These are phyloP conservation scores for Cydonia oblonga DNA, from an alignment of 331 rosid genomes.

Conservation along the genomic window DNA sequence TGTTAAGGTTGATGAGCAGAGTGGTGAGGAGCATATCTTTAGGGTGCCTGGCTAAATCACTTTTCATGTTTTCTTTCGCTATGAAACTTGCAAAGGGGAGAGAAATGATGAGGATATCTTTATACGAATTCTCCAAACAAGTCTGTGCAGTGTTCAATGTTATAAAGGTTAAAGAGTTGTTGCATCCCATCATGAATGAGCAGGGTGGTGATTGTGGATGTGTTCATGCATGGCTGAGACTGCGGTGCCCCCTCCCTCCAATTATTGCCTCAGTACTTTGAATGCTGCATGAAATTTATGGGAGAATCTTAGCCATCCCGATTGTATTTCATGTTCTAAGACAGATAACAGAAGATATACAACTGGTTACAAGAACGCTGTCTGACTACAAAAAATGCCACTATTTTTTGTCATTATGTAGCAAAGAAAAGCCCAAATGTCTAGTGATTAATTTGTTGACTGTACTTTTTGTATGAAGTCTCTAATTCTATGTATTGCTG, in stretches of 20 bases:
- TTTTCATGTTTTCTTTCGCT: neutral
- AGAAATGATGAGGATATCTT: neutral
- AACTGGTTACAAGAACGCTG: neutral
- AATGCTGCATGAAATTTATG: neutral
- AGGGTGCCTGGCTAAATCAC: constrained; percentile 22
- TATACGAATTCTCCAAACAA: neutral
- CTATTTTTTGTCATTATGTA: neutral
- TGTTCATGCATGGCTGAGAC: neutral
- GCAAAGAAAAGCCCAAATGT: neutral
- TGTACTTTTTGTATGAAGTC: neutral
- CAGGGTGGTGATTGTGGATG: neutral
- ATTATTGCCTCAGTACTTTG: neutral
- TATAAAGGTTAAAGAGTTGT: no score
- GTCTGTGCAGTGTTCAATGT: neutral
- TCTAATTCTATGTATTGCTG: neutral
- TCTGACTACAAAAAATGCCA: neutral
- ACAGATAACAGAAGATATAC: no score
- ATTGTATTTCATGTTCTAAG: neutral
- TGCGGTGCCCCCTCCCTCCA: neutral
- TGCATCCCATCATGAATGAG: neutral
- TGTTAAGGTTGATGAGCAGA: constrained; percentile 46
- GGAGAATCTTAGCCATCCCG: neutral
- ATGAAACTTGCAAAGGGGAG: neutral
- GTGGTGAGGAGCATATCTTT: constrained; percentile 63
- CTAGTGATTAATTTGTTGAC: neutral